phyloP scores from a whole-genome alignment of 768 basidiomycete species.

The Collybiopsis luxurians region DNA sequence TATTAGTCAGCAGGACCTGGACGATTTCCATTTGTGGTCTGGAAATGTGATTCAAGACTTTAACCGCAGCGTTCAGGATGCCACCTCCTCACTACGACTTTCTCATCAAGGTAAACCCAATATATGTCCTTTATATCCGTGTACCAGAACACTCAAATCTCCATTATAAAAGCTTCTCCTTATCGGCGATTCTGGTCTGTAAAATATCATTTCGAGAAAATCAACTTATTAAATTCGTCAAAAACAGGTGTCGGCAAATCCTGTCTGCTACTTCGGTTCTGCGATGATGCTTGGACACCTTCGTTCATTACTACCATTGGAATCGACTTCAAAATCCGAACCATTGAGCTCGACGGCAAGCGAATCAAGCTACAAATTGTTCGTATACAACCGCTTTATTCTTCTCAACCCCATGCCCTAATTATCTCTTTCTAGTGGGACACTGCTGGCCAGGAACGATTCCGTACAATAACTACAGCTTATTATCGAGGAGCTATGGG shows the following conservation, averaged over 20 bases:
- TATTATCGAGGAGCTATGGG: constrained; percentile 99
- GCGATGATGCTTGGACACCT: constrained; percentile 99
- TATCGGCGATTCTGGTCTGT: constrained; percentile 91
- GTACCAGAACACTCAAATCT: constrained; percentile 3
- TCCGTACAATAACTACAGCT: constrained; percentile 97
- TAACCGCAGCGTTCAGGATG: no score
- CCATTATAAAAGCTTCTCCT: constrained; percentile 68
- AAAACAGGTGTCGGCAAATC: constrained; percentile 90
- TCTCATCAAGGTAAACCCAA: constrained; percentile 76
- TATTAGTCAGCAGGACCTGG: no score
- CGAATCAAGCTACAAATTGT: constrained; percentile 99
- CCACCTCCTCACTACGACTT: constrained; percentile 97
- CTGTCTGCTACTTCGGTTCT: constrained; percentile 92
- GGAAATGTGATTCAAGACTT: no score
- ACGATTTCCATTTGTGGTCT: no score
- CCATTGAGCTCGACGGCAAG: constrained; percentile 97
- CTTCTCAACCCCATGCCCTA: not conserved
- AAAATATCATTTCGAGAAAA: not conserved
- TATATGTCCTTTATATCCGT: constrained; percentile 3
- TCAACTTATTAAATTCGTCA: no score
- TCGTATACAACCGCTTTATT: constrained; percentile 25
- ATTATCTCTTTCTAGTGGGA: constrained; percentile 70
- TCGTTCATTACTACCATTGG: constrained; percentile 99
- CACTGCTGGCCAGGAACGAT: constrained; percentile 98
- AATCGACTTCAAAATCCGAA: constrained; percentile 99